These are phyloP conservation scores for Paecilomyces variotii DNA, from an alignment of 2,329 filamentous ascomycete genomes.

Conservation along the genomic window DNA sequence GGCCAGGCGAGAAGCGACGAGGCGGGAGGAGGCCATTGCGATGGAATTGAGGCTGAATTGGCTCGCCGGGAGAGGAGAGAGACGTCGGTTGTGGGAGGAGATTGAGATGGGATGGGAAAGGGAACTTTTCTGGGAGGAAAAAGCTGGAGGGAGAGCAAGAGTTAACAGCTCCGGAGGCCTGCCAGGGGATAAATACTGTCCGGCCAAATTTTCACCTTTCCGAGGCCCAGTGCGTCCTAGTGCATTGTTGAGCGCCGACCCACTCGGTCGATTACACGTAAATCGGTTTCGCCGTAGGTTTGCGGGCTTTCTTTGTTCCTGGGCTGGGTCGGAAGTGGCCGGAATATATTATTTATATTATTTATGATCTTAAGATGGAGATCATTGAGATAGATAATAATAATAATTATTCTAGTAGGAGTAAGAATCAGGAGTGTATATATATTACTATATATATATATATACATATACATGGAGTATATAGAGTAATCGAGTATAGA, in stretches of 20 bases:
- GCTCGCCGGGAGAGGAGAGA: slow-evolving; percentile 25
- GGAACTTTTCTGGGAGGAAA: slow-evolving; percentile 8
- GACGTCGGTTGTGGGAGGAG: slow-evolving; percentile 13
- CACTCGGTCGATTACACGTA: slow-evolving; percentile 8
- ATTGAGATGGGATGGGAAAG: slow-evolving; percentile 15
- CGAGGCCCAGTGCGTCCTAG: slow-evolving; percentile 23
- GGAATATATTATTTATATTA: background rate
- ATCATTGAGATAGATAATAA: too few relatives aligned
- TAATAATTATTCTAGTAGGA: too few relatives aligned
- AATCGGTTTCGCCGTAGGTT: slow-evolving; percentile 4
- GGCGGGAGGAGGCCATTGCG: slow-evolving; percentile 73
- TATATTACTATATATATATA: too few relatives aligned
- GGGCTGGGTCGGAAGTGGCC: slow-evolving; percentile 10
- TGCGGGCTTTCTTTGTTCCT: slow-evolving; percentile 5
- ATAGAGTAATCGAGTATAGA: too few relatives aligned
- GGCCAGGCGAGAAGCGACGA: slow-evolving; percentile 70
- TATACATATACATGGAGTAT: too few relatives aligned
- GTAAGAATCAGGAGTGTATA: too few relatives aligned
- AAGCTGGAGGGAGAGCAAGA: slow-evolving; percentile 21
- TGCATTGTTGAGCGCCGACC: slow-evolving; percentile 20
- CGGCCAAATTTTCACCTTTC: slow-evolving; percentile 31
- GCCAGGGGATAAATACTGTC: slow-evolving; percentile 29
- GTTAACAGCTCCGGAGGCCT: slow-evolving; percentile 14
- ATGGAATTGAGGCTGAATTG: slow-evolving; percentile 47
- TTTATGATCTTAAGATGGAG: background rate